Conservation (phyloP, 2,329 filamentous ascomycete genomes). For the Trichoderma atrobrunneum region DNA sequence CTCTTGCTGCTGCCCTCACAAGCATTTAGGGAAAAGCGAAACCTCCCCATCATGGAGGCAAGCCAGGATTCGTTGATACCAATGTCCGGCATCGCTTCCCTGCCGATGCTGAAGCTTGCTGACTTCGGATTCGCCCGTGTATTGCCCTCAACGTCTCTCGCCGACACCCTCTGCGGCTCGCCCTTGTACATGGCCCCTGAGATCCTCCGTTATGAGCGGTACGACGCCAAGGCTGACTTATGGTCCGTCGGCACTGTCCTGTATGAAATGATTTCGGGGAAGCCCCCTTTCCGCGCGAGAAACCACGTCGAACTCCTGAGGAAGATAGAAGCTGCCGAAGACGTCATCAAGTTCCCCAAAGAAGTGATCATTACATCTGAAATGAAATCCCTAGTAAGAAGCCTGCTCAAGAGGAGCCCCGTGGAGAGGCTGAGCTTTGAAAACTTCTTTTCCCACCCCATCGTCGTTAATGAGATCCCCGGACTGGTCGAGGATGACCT, state of each 20-base stretch:
- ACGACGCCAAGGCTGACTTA: conserved; percentile 92
- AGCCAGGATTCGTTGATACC: conserved; percentile 80
- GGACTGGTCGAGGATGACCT: conserved; percentile 76
- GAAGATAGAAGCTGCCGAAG: conserved; percentile 86
- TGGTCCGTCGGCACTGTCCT: conserved; percentile 97
- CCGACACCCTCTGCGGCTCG: conserved; percentile 94
- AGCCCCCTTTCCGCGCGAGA: conserved; percentile 83
- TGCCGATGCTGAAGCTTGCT: conserved; percentile 96
- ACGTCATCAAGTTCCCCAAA: conserved; percentile 77
- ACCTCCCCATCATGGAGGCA: conserved; percentile 65
- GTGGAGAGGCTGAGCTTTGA: conserved; percentile 83
- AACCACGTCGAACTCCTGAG: conserved; percentile 94
- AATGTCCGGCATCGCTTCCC: conserved; percentile 72
- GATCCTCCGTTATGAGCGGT: conserved; percentile 94
- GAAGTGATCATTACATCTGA: conserved; percentile 69
- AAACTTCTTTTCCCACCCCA: conserved; percentile 74
- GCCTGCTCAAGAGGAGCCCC: conserved; percentile 79
- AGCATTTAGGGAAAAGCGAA: conserved; percentile 59
- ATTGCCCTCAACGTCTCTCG: conserved; percentile 83
- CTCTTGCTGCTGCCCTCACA: conserved; percentile 82
- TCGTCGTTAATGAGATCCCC: conserved; percentile 74
- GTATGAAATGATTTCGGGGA: conserved; percentile 91
- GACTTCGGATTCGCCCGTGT: conserved; percentile 98
- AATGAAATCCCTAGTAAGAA: conserved; percentile 77
- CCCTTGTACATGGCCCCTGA: conserved; percentile 98